Evolutionary conservation across 345 rosid genomes (phyloP).

Genomic region (Pistacia integerrima): DNA sequence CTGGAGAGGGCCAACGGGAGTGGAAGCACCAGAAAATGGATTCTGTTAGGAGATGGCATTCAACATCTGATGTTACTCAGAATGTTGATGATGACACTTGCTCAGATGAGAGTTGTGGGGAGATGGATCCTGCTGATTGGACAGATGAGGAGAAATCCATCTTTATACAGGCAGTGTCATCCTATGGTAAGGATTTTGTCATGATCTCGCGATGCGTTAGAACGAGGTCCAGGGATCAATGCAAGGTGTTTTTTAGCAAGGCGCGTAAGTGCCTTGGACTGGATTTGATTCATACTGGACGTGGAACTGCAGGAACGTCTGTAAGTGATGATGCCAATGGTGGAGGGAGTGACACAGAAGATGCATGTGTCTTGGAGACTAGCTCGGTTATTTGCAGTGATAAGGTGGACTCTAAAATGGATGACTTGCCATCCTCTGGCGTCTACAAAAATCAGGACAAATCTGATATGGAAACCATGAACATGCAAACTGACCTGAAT

Average conservation of each 20-base stretch:
- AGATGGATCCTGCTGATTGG: slow-evolving; percentile 84
- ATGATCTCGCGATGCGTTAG: slow-evolving; percentile 62
- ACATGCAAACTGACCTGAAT: slow-evolving; percentile 36
- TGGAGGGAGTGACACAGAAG: slow-evolving; percentile 81
- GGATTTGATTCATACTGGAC: slow-evolving; percentile 57
- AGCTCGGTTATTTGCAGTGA: slow-evolving; percentile 45
- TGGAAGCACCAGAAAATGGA: slow-evolving; percentile 46
- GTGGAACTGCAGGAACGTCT: slow-evolving; percentile 41
- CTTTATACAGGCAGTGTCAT: slow-evolving; percentile 70
- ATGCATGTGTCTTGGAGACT: slow-evolving; percentile 57
- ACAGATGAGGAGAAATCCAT: slow-evolving; percentile 82
- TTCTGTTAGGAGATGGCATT: slow-evolving; percentile 44
- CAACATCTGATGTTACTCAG: slow-evolving; percentile 58
- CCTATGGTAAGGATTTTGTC: slow-evolving; percentile 84
- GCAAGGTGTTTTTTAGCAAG: slow-evolving; percentile 91
- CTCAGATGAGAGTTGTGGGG: slow-evolving; percentile 93
- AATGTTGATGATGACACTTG: slow-evolving; percentile 80
- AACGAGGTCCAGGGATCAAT: slow-evolving; percentile 81
- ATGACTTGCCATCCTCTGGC: slow-evolving; percentile 34
- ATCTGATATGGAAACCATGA: slow-evolving; percentile 25
- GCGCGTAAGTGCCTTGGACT: slow-evolving; percentile 89
- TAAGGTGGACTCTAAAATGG: slow-evolving; percentile 44
- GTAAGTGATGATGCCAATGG: slow-evolving; percentile 62
- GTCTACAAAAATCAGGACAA: slow-evolving; percentile 35
- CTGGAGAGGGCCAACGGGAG: slow-evolving; percentile 48